Conservation (phyloP, 2,329 filamentous ascomycete species). For the Zymoseptoria crescenta region DNA sequence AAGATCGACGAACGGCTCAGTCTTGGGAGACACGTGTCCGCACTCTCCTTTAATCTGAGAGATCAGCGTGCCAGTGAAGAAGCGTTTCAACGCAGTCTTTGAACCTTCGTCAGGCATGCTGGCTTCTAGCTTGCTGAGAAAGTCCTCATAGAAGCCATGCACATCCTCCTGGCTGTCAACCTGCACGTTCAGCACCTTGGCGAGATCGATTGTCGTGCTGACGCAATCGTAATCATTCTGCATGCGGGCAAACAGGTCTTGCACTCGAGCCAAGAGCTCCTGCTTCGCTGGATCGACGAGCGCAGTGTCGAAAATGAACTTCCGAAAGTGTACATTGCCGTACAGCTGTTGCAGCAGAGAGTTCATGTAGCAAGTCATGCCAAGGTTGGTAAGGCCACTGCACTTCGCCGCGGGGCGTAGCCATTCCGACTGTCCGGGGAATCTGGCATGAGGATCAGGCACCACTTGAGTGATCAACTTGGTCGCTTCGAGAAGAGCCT, state of each 20-base stretch:
- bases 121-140: conserved; percentile 85
- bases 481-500: conserved; percentile 8
- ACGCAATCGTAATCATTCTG: conserved; percentile 70
- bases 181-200: conserved; percentile 73
- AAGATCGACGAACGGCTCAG: conserved; percentile 88
- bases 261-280: conserved; percentile 65
- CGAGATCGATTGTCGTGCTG: conserved; percentile 65
- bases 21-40: conserved; percentile 79
- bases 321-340: conserved; percentile 84
- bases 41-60: conserved; percentile 96
- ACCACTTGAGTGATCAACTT: conserved; percentile 6
- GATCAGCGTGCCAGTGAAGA: conserved; percentile 86
- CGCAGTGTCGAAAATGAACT: conserved; percentile 60
- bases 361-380: conserved; percentile 96
- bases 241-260: conserved; percentile 75
- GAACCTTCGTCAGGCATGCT: conserved; percentile 62
- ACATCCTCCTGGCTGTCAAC: conserved; percentile 93
- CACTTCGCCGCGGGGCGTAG: conserved; percentile 16
- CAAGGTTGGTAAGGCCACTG: conserved; percentile 73
- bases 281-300: conserved; percentile 53
- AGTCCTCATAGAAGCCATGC: conserved; percentile 90
- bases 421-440: conserved; percentile 38
- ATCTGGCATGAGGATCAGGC: conserved; percentile 6
- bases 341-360: conserved; percentile 90
- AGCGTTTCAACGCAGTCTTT: conserved; percentile 66